phyloP scores from a whole-genome alignment of 306 rosid genomes.

The Styphnolobium japonicum region DNA sequence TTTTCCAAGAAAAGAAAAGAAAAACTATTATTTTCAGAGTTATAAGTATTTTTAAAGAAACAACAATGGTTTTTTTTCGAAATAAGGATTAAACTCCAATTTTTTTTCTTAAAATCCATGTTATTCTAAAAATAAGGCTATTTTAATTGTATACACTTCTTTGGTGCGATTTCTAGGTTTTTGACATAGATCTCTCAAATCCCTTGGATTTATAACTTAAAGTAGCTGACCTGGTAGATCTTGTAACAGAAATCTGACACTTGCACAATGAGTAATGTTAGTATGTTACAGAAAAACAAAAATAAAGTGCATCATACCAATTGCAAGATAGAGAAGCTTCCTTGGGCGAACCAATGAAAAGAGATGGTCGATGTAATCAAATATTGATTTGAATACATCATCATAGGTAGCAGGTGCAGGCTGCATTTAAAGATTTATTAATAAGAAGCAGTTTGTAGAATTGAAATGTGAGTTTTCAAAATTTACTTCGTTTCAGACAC shows the following conservation, averaged over 20 bases:
- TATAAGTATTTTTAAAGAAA: too few relatives aligned
- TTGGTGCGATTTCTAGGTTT: background rate
- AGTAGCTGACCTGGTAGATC: constrained; percentile 3
- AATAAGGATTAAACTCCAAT: too few relatives aligned
- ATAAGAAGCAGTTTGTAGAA: constrained; percentile 7
- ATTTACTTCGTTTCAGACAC: background rate
- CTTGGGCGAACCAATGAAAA: constrained; percentile 92
- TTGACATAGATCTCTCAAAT: constrained; percentile 1
- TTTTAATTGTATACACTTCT: too few relatives aligned
- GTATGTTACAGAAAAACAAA: background rate
- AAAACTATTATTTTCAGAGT: too few relatives aligned
- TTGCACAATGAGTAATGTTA: background rate
- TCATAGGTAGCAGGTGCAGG: constrained; percentile 79
- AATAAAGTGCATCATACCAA: constrained; percentile 51
- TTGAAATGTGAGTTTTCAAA: background rate
- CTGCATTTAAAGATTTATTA: constrained; percentile 52
- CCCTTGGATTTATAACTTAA: constrained; percentile 3
- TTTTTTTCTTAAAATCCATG: too few relatives aligned
- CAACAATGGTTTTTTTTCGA: too few relatives aligned
- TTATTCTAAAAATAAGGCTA: too few relatives aligned
- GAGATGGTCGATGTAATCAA: constrained; percentile 86
- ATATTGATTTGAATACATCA: constrained; percentile 77
- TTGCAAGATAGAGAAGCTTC: constrained; percentile 90
- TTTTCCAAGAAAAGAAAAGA: too few relatives aligned
- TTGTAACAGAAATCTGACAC: background rate